Conservation (phyloP, 2,329 filamentous ascomycete genomes). For the Ceratocystiopsis sp. region DNA sequence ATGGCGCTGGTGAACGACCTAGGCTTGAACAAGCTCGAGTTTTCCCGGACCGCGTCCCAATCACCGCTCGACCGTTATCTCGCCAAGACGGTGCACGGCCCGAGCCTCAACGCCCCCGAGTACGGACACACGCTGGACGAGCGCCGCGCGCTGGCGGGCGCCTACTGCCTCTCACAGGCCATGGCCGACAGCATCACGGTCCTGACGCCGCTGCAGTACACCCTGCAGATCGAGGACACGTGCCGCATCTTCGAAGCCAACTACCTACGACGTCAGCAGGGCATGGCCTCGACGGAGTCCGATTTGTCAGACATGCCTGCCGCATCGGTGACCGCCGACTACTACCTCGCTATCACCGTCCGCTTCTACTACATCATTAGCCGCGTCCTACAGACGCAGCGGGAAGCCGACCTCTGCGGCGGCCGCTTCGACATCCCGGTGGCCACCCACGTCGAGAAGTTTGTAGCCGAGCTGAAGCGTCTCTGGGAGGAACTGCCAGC, state of each 20-base stretch:
- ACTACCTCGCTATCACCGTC: constrained; percentile 7
- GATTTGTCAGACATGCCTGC: no score
- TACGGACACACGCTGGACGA: constrained; percentile 17
- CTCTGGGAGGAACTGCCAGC: constrained; percentile 5
- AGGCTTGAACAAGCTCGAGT: constrained; percentile 10
- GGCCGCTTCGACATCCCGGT: constrained; percentile 4
- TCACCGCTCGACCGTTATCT: constrained; percentile 8
- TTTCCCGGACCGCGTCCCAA: constrained; percentile 1
- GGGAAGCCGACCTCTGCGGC: constrained; percentile 6
- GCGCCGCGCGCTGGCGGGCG: constrained; percentile 24
- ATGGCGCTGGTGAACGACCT: constrained; percentile 11
- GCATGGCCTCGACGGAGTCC: no score
- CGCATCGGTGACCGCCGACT: constrained; percentile 2
- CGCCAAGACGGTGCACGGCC: constrained; percentile 6
- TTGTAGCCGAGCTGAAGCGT: constrained; percentile 3
- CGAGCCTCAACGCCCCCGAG: background rate
- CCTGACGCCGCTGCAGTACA: constrained; percentile 28
- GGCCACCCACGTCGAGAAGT: constrained; percentile 4
- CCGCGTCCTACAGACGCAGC: constrained; percentile 6
- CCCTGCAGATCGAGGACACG: constrained; percentile 9
- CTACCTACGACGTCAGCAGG: no score
- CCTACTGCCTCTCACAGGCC: constrained; percentile 23
- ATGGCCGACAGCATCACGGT: constrained; percentile 5
- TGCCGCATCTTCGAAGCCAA: constrained; percentile 7
- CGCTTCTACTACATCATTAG: constrained; percentile 9